Evolutionary conservation across 495 filamentous ascomycete species (phyloP).

Genomic region (Acidomyces sp.): DNA sequence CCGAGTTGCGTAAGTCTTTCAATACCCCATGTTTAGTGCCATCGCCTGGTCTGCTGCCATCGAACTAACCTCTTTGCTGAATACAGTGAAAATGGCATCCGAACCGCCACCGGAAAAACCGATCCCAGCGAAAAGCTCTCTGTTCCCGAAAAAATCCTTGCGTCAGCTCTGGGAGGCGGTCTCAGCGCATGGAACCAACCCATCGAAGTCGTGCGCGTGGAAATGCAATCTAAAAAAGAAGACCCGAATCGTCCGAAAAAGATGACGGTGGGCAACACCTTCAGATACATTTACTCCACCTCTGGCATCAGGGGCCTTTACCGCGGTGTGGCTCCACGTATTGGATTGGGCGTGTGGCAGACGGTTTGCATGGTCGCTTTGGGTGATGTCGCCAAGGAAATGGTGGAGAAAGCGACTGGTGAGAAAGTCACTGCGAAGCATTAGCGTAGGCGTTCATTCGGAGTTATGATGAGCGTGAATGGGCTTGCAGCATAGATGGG

Average conservation of each 20-base stretch:
- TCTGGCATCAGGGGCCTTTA: conserved; percentile 91
- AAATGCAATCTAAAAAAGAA: conserved; percentile 98
- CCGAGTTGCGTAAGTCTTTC: conserved; percentile 46
- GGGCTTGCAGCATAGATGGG: no score
- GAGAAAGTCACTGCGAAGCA: conserved; percentile 94
- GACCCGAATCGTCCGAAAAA: conserved; percentile 98
- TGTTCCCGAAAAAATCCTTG: conserved; percentile 76
- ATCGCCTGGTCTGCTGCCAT: no score
- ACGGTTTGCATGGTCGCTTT: conserved; percentile 99
- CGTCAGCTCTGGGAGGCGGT: conserved; percentile 79
- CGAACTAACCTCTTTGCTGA: no score
- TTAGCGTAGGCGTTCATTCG: conserved; percentile 30
- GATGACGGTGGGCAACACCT: conserved; percentile 85
- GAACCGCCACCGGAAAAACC: conserved; percentile 66
- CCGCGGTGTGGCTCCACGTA: conserved; percentile 84
- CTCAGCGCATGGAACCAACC: conserved; percentile 97
- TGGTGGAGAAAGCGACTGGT: conserved; percentile 93
- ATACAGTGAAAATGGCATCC: conserved; percentile 60
- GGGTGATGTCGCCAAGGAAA: conserved; percentile 95
- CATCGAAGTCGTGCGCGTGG: conserved; percentile 97
- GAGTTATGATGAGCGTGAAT: no score
- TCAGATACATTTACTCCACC: conserved; percentile 78
- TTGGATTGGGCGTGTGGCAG: conserved; percentile 95
- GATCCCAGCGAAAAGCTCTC: conserved; percentile 56
- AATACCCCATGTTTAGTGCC: no score